Evolutionary conservation across 257 asterid species (phyloP).

Genomic region (Coffea eugenioides): DNA sequence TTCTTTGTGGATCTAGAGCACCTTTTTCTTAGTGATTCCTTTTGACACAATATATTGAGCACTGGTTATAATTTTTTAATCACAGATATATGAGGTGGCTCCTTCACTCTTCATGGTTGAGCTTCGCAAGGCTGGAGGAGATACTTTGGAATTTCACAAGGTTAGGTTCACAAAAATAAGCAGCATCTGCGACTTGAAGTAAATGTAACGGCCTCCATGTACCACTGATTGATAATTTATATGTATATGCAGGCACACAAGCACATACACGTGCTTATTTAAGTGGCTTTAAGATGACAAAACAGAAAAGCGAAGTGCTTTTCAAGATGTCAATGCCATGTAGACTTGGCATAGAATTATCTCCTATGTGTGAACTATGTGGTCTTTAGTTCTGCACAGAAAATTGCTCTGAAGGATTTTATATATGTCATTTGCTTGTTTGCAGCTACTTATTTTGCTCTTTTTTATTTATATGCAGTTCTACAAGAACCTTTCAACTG

Average conservation of each 20-base stretch:
- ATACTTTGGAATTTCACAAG: constrained; percentile 92
- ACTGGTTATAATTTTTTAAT: background rate
- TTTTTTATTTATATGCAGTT: constrained; percentile 44
- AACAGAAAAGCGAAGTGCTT: background rate
- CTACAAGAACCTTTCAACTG: constrained; percentile 79
- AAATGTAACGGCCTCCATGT: background rate
- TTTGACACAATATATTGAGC: background rate
- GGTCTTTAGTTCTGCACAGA: background rate
- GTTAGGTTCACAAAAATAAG: constrained; percentile 23
- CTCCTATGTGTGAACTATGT: background rate
- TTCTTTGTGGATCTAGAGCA: constrained; percentile 17
- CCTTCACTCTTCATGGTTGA: constrained; percentile 90
- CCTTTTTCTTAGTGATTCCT: background rate
- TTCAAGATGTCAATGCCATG: background rate
- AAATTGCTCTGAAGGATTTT: too few species aligned
- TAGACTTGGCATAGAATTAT: background rate
- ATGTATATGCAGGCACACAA: background rate
- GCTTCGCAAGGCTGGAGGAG: constrained; percentile 94
- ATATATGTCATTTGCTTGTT: background rate
- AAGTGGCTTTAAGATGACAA: background rate
- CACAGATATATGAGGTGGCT: constrained; percentile 87
- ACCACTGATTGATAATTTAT: background rate
- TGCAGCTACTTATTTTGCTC: background rate
- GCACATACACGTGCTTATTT: too few species aligned
- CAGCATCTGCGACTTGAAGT: background rate